Evolutionary conservation across 371 early-diverging fungal genomes (phyloP).

Genomic region (Dichotomocladium elegans): DNA sequence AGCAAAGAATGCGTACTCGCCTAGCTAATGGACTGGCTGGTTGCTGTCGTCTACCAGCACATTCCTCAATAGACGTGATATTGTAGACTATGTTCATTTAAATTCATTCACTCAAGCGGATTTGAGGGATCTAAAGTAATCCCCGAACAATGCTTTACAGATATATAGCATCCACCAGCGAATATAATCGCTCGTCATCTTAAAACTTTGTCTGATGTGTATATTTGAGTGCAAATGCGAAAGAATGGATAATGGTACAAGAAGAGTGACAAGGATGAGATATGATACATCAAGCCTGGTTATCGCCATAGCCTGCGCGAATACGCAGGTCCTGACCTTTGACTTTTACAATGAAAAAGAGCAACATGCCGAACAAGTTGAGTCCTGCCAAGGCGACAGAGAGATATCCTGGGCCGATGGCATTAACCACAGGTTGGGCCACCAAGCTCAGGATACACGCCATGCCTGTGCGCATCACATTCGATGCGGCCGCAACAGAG

Average conservation of each 20-base stretch:
- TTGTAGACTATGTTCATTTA: too few relatives aligned
- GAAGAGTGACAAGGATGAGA: not conserved
- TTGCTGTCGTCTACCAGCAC: too few relatives aligned
- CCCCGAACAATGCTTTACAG: too few relatives aligned
- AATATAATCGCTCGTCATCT: not conserved
- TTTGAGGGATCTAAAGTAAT: not conserved
- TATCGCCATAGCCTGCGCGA: slow-evolving; percentile 19
- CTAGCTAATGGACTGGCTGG: too few relatives aligned
- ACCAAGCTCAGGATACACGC: slow-evolving; percentile 42
- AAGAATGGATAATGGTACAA: not conserved
- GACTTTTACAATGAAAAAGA: slow-evolving; percentile 23
- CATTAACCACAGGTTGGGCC: slow-evolving; percentile 15
- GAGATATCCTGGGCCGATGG: slow-evolving; percentile 32
- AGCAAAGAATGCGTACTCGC: too few relatives aligned
- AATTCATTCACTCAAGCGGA: not conserved
- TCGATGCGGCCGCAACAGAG: slow-evolving; percentile 49
- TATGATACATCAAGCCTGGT: not conserved
- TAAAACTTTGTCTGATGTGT: not conserved
- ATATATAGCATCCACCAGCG: too few relatives aligned
- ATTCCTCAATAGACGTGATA: too few relatives aligned
- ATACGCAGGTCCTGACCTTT: slow-evolving; percentile 26
- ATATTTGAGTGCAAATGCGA: not conserved
- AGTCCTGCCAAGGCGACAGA: slow-evolving; percentile 27
- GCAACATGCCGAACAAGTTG: slow-evolving; percentile 23
- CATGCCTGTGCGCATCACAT: slow-evolving; percentile 45